Percentiles rank a stretch among this genome's conserved stretches.
Evolutionary conservation across 73 alveolate genomes (phyloP).

Genomic region (Paramecium octaurelia): DNA sequence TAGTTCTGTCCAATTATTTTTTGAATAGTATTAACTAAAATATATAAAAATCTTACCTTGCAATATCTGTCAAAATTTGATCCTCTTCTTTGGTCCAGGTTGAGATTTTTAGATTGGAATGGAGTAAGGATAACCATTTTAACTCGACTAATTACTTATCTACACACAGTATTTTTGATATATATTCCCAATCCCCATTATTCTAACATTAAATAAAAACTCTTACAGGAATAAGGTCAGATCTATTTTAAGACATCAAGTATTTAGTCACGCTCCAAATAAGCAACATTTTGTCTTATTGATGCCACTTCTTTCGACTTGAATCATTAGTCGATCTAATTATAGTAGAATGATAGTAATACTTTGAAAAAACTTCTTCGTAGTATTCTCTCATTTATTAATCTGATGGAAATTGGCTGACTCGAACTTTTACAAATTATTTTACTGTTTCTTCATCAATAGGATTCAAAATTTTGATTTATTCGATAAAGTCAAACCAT

Average conservation of each 20-base stretch:
- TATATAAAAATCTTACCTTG: neutral
- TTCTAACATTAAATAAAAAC: neutral
- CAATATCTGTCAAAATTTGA: neutral
- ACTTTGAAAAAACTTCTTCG: constrained; percentile 21
- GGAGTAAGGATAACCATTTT: constrained; percentile 37
- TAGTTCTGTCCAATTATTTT: constrained; percentile 48
- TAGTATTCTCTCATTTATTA: neutral
- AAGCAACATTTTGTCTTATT: neutral
- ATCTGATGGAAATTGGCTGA: constrained; percentile 18
- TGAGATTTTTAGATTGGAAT: neutral
- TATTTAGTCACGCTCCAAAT: neutral
- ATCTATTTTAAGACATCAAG: neutral
- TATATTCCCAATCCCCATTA: neutral
- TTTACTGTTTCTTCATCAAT: neutral
- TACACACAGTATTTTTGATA: neutral
- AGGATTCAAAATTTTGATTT: neutral
- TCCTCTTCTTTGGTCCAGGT: constrained; percentile 30
- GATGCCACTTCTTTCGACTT: constrained; percentile 23
- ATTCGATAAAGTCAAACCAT: neutral
- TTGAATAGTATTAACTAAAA: neutral
- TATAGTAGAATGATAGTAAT: neutral
- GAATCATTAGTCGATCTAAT: constrained; percentile 3
- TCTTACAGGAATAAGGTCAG: constrained; percentile 12
- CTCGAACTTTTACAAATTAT: neutral
- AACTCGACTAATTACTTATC: neutral